Percentiles rank a stretch among this genome's conserved stretches.
These are phyloP conservation scores for Chaetomiaceae sp. DNA, from an alignment of 2,329 filamentous ascomycete genomes.

Conservation along the genomic window DNA sequence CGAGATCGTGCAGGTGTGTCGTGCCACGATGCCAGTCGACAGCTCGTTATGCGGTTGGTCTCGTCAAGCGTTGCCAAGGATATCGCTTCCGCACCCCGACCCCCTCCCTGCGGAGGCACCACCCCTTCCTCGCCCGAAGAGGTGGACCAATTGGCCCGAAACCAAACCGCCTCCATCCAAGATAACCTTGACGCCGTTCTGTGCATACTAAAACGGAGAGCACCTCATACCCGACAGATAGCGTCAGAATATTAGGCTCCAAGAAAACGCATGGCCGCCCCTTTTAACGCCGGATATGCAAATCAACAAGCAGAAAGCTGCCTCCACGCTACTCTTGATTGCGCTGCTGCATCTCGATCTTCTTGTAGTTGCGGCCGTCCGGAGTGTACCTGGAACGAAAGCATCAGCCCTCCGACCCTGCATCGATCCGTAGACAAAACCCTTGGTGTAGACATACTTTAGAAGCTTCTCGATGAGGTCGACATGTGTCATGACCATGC, in stretches of 20 bases:
- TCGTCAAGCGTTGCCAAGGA: neutral
- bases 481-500: conserved; percentile 99
- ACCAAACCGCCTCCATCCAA: conserved; percentile 3
- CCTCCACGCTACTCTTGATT: conserved; percentile 5
- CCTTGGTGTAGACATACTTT: conserved; percentile 55
- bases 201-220: neutral
- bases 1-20: neutral
- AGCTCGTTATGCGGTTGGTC: conserved; percentile 6
- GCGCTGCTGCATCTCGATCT: conserved; percentile 39
- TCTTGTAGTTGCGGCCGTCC: conserved; percentile 60
- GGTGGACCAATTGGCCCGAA: neutral
- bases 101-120: neutral
- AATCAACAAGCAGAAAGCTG: neutral
- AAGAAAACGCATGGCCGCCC: conserved; percentile 5
- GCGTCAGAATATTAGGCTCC: neutral
- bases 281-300: conserved; percentile 15
- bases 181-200: conserved; percentile 19
- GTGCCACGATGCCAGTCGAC: neutral
- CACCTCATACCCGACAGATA: neutral
- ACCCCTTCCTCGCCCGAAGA: neutral
- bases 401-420: conserved; percentile 9
- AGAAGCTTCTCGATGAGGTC: conserved; percentile 98
- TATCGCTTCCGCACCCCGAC: neutral
- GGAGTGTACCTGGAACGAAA: conserved; percentile 50
- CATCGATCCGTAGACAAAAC: neutral